Evolutionary conservation across 345 rosid genomes (phyloP), one percentile per base, ranked within the genome.

Genomic region (Dimocarpus longan): DNA sequence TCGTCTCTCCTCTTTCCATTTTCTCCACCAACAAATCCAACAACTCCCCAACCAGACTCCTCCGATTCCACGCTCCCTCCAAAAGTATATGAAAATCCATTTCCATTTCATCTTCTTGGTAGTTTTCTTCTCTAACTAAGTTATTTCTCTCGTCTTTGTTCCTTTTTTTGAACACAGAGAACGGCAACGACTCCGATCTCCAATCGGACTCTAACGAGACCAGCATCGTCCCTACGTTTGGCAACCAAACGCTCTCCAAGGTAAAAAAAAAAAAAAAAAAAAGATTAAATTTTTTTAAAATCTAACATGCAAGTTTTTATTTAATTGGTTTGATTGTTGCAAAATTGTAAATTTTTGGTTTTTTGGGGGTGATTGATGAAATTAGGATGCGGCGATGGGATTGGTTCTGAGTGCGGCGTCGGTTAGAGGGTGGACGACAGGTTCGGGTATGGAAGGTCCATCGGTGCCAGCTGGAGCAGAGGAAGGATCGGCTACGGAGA

Each of bases 371-470:
- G 43, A 57, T 44, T 44, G 64, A 43, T 57, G 10, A 62, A 26
- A 42, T 37, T 70, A 93, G 94, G 98, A 95, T 73, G 97, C 81
- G 0, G 97, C 98, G 0, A 93, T 95, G 98, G 98, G 98, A 65
- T 81, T 95, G 84, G 98, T 93, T 63, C 78, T 95, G 80, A 92
- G 90, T 82, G 91, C 93, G 15, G 93, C 97, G 0, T 91, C 97
- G 28, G 89, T 91, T 26, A 84, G 97, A 77, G 97, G 98, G 3
- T 95, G 98, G 98, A 95, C 95, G 0, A 95, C 98, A 1, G 94
- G 94, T 48, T 95, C 98, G 5, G 98, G 98, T 24, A 91, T 95
- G 98, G 95, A 93, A 84, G 98, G 98, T 5, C 98, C 98, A 0
- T 76, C 95, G 1, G 87, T 80, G 59, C 93, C 98, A 12, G 95